A percentile compares a stretch with the other conserved stretches of the same genome.
Conservation (phyloP, 2,329 filamentous ascomycete species). For the Colletotrichum navitas region DNA sequence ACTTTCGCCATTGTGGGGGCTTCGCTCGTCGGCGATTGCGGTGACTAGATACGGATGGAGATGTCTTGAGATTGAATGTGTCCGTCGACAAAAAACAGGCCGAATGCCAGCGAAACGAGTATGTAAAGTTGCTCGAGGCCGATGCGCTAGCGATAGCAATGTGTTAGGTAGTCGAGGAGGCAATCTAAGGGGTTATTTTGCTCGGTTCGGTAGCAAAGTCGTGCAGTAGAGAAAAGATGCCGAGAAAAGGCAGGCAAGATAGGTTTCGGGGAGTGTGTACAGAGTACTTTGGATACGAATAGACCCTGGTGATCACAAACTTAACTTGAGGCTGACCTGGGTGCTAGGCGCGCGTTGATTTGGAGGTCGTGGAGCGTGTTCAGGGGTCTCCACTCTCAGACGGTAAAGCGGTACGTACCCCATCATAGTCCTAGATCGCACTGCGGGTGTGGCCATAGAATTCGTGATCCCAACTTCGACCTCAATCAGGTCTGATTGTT, state of each 20-base stretch:
- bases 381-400: slow-evolving; percentile 19
- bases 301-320: slow-evolving; percentile 26
- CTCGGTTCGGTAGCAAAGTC: neutral
- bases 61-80: neutral
- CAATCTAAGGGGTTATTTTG: neutral
- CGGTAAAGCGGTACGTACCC: slow-evolving; percentile 1
- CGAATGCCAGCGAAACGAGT: neutral
- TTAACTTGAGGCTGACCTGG: slow-evolving; percentile 31
- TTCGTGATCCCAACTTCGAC: neutral
- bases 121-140: neutral
- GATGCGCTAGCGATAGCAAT: neutral
- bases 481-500: neutral
- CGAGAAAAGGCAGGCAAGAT: slow-evolving; percentile 2
- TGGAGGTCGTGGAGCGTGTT: slow-evolving; percentile 27
- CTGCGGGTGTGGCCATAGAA: slow-evolving; percentile 11
- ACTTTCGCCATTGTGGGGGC: slow-evolving; percentile 55
- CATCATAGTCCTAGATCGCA: neutral
- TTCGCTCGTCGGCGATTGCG: neutral
- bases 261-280: neutral
- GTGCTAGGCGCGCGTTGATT: slow-evolving; percentile 24
- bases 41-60: neutral
- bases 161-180: neutral
- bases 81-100: neutral
- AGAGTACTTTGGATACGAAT: slow-evolving; percentile 8
- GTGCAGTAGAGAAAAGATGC: neutral